Percentiles rank a stretch among this genome's conserved stretches.
phyloP scores from a whole-genome alignment of 2,329 filamentous ascomycete species.

The Pseudogymnoascus sp. region DNA sequence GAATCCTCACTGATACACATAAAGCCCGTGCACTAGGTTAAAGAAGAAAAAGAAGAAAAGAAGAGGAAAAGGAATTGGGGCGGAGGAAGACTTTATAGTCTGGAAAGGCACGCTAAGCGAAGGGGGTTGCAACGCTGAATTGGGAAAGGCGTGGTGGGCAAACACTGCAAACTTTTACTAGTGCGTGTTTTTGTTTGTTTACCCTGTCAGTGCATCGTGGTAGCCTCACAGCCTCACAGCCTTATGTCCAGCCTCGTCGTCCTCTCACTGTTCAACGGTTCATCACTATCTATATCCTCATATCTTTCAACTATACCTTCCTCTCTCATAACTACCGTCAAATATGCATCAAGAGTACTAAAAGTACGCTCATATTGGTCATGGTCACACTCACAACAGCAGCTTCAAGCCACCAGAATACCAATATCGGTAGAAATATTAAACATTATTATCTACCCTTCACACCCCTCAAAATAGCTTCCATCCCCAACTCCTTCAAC shows the following conservation, averaged over 20 bases:
- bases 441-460: neutral
- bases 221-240: neutral
- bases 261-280: no score
- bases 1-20: constrained; percentile 80
- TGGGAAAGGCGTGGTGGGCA: neutral
- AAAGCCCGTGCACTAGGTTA: constrained; percentile 48
- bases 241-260: neutral
- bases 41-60: constrained; percentile 10
- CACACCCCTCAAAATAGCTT: neutral
- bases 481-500: neutral
- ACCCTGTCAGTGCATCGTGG: neutral
- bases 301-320: neutral
- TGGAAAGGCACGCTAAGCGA: neutral
- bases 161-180: constrained; percentile 7
- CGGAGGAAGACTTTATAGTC: neutral
- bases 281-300: no score
- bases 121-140: neutral
- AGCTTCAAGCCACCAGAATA: neutral
- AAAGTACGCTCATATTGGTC: neutral
- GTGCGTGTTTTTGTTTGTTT: neutral
- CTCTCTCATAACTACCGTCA: no score
- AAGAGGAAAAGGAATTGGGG: constrained; percentile 5
- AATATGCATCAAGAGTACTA: neutral
- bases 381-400: neutral
- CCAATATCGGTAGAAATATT: neutral